Conservation (phyloP, 2,329 filamentous ascomycete species). For the Aspergillus udagawae region DNA sequence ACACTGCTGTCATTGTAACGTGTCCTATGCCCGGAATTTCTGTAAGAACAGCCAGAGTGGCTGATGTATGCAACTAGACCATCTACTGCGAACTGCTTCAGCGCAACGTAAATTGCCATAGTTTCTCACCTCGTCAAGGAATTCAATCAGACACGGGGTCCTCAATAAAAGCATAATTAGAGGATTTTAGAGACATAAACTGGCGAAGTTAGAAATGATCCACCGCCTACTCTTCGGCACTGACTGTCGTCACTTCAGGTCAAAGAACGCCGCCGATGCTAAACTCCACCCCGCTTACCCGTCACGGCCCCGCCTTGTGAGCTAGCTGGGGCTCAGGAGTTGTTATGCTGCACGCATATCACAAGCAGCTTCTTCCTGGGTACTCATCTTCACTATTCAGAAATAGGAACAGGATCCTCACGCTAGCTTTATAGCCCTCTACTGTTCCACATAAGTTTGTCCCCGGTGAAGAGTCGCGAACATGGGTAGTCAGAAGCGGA, state of each 20-base stretch:
- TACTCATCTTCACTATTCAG: not conserved
- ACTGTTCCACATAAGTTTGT: constrained; percentile 7
- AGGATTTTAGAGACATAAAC: too few species aligned
- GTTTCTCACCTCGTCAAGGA: too few species aligned
- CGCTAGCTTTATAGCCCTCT: not conserved
- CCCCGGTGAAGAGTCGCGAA: constrained; percentile 6
- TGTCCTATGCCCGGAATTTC: not conserved
- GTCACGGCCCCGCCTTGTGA: not conserved
- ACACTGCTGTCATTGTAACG: not conserved
- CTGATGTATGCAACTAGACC: too few species aligned
- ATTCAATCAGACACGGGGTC: too few species aligned
- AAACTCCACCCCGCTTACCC: not conserved
- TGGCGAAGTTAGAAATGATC: not conserved
- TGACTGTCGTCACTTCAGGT: not conserved
- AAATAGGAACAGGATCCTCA: not conserved
- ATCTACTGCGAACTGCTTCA: too few species aligned
- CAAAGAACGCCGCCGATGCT: not conserved
- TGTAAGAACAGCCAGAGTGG: too few species aligned
- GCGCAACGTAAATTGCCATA: too few species aligned
- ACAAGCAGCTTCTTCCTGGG: not conserved
- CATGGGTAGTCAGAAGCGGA: constrained; percentile 45
- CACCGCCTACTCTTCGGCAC: not conserved
- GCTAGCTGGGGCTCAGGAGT: not conserved
- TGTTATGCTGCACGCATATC: not conserved
- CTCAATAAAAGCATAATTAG: too few species aligned